Base-by-base conservation (phyloP, 495 filamentous ascomycete species). In the Aspergillus bridgeri region DNA sequence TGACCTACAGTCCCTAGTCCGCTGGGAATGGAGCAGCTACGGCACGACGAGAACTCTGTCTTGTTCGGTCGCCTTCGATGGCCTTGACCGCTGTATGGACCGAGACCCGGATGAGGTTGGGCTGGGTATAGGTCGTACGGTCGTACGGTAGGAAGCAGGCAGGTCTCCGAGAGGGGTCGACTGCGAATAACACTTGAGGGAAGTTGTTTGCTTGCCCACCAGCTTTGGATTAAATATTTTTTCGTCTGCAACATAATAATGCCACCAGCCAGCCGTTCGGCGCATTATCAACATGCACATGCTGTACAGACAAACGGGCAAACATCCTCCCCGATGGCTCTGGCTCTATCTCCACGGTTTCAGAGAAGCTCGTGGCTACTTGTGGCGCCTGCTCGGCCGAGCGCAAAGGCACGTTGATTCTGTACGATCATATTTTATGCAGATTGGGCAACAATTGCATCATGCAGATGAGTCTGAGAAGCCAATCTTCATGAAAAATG, bases 371-470 rank as follows among this genome's bases (percentile, higher is more conserved):
- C 33, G 33, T 38, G 33, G 33, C 33, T 38, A 1, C 33, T 38
- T 13, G 33, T 38, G 33, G 33, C 33, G 33, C 33, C 33, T 38
- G 33, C 33, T 38, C 7, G 33, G 17, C 33, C 33, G 33, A 13
- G 33, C 13, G 33, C 33, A 38, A 48, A 45, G 21, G 42, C 43
- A 33, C 8, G 47, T 11, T 54, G 29, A 47, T 47, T 47, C 23
- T 55, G 44, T 55, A 48, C 33, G 53, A 51, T 51, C 54, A 44
- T 21, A 57, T 48, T n/a, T n/a, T 51, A 51, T 51, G 48, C 48
- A 51, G 48, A 51, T 51, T 57, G 55, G 55, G 55, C 55, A 57
- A 57, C 55, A 57, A 57, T 45, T 44, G 29, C 48, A 57, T 51
- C 55, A 57, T 57, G 55, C 48, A 57, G 27, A 38, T 42, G 24